Conservation (phyloP, 768 basidiomycete genomes). For the Lentinula aciculospora region DNA sequence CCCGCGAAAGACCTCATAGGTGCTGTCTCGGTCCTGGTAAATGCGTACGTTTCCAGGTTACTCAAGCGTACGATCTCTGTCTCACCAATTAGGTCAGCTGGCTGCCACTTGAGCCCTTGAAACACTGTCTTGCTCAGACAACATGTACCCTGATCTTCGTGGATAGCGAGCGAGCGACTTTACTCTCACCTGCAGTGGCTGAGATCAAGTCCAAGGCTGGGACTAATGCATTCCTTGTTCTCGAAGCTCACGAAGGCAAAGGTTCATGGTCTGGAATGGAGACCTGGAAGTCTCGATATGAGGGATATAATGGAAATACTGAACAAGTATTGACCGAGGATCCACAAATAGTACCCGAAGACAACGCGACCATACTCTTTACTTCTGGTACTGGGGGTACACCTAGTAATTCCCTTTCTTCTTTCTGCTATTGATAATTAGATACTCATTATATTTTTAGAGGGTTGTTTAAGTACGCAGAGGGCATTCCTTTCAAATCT, state of each 20-base stretch:
- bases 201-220: slow-evolving; percentile 19
- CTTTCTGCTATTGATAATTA: slow-evolving; percentile 17
- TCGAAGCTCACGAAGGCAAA: slow-evolving; percentile 24
- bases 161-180: slow-evolving; percentile 51
- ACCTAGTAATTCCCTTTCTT: background rate
- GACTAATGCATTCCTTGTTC: slow-evolving; percentile 32
- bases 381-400: slow-evolving; percentile 44
- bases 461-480: slow-evolving; percentile 63
- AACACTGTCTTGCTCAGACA: slow-evolving; percentile 50
- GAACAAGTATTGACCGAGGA: slow-evolving; percentile 14
- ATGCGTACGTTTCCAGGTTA: slow-evolving; percentile 36
- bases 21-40: slow-evolving; percentile 55
- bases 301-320: slow-evolving; percentile 23
- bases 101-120: slow-evolving; percentile 49
- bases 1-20: slow-evolving; percentile 48
- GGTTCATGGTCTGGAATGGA: slow-evolving; percentile 36
- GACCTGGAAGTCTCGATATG: slow-evolving; percentile 30
- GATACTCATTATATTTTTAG: slow-evolving; percentile 25
- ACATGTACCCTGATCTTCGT: slow-evolving; percentile 48
- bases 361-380: slow-evolving; percentile 57
- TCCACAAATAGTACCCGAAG: slow-evolving; percentile 43
- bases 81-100: slow-evolving; percentile 28
- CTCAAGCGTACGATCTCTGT: background rate
- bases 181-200: slow-evolving; percentile 28
- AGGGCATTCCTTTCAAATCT: slow-evolving; percentile 57